Base-by-base conservation (phyloP, 2,329 filamentous ascomycete species). In the Aspergillus amoenus region DNA sequence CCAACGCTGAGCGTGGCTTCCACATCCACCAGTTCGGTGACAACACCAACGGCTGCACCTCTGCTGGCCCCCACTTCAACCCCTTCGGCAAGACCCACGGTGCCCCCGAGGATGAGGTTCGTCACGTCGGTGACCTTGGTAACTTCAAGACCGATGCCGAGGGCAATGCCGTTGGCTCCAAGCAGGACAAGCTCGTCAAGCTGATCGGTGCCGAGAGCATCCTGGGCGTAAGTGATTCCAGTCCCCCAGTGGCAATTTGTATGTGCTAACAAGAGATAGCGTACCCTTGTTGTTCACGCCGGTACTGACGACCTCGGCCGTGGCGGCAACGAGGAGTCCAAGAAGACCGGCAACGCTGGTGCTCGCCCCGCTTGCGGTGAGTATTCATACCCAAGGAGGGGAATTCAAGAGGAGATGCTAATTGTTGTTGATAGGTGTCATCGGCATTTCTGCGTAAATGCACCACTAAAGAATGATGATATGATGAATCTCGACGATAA, bases 11-110 rank as follows among this genome's bases (percentile, higher is more conserved):
- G 87, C 93, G 94, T 80, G 94, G 91, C 79, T 92, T 97, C 85
- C 94, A 99, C 85, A 88, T 99, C 74, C 94, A 99, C 84, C 91
- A 94, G 78, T 99, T 96, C 74, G 94, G 94, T 77, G 94, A 97
- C 86, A 97, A 97, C 86, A 97, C 94, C 84, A 99, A 99, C 82
- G 94, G 94, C 78, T 99, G 94, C 90, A 97, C 93, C 66, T 96
- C 90, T 67, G 94, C 94, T 67, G 94, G 94, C 54, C 93, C 94
- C 79, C 94, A 99, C 84, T 99, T 97, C 89, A 99, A 99, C 88
- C 94, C 94, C 68, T 85, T 89, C 81, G 82, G 83, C 83, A 96
- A 96, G 86, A 88, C 84, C 69, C 94, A 99, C 83, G 94, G 94
- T 74, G 90, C 89, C 73, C 94, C 91, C 68, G 74, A 79, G 34